Base-by-base conservation (phyloP, 768 basidiomycete genomes). In the Leccinum uliginosum region DNA sequence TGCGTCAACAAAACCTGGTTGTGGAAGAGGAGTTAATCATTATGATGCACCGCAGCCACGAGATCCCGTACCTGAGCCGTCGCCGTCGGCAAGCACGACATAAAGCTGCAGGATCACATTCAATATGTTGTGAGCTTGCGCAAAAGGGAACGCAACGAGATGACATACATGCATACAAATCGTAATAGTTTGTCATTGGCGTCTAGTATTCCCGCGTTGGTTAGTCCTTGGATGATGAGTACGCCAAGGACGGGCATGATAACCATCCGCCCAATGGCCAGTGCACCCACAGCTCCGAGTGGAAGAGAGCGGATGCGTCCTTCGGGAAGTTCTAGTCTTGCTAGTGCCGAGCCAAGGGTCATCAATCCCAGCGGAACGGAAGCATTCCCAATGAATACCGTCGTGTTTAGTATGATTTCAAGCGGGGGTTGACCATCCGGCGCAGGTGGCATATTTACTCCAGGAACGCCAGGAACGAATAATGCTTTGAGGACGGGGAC, bases 341-440 rank as follows among this genome's bases (percentile, higher is more conserved):
- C 86, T 4, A 89, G 70, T 0, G 83, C 82, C 4, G 82, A 82
- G 0, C 87, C 87, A 4, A 89, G 74, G 6, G 79, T 82, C 11
- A 85, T 76, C 10, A 89, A 67, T 2, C 84, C 85, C 2, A 87
- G 62, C 0, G 87, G 87, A 0, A 89, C 81, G 4, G 82, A 80
- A 1, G 85, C 86, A 1, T 68, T 78, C 1, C 87, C 85, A 35
- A 87, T 75, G 61, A 89, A 88, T 1, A 72, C 68, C 0, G 80
- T 70, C 0, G 82, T 79, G 54, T 86, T 82, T 54, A 84, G 62
- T 35, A 89, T 45, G 59, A 89, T 79, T 0, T 82, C 78, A 17
- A 89, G 80, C 0, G 86, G 86, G 1, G 87, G 85, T 57, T 80
- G 75, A 0, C 86, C 85, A 60, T 89, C 87, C 0, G 87, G 87